Base-by-base conservation (phyloP, 78 protist species). In the Polysphondylium violaceum region DNA sequence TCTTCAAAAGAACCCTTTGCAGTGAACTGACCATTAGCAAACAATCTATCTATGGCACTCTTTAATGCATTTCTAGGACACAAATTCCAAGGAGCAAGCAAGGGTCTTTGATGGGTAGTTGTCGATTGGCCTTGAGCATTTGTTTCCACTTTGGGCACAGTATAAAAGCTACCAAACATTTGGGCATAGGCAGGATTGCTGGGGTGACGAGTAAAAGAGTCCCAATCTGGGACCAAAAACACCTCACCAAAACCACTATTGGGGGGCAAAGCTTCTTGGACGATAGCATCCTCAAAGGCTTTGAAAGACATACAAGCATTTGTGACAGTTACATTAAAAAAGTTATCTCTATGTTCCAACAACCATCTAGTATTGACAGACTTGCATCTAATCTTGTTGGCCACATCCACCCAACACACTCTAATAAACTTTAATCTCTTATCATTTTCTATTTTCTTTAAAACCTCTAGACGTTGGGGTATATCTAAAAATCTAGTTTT, bases 1-100 rank as follows among this genome's bases (percentile, higher is more conserved):
- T 40, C 89, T 68, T 81, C 89, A 40, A 81, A 81, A 16, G 89
- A 65, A 55, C 89, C 89, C 35, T 81, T 81, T 2, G 68, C 3
- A 27, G 0, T 0, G 8, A 23, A 7, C 7, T 41, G 9, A 33
- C 6, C n/a, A 19, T 2, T 4, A 4, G 4, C 47, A 7, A 29
- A 16, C 4, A 69, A 43, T 19, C 17, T 27, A 27, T 69, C n/a
- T n/a, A 69, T 69, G 25, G 69, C 77, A 27, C 41, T 38, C 31
- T 43, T 14, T 41, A 81, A 58, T 14, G 25, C 0, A 35, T 68
- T 17, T 43, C 89, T 47, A 8, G 77, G 77, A 44, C 74, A 61
- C 14, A 27, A 19, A 6, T 21, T 3, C 76, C 76, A 81, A 27
- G 71, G 89, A 3, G 1, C 51, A 8, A 76, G 7, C 16, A 35